phyloP scores from a whole-genome alignment of 2,329 filamentous ascomycete species.

The Purpureocillium lavendulum region DNA sequence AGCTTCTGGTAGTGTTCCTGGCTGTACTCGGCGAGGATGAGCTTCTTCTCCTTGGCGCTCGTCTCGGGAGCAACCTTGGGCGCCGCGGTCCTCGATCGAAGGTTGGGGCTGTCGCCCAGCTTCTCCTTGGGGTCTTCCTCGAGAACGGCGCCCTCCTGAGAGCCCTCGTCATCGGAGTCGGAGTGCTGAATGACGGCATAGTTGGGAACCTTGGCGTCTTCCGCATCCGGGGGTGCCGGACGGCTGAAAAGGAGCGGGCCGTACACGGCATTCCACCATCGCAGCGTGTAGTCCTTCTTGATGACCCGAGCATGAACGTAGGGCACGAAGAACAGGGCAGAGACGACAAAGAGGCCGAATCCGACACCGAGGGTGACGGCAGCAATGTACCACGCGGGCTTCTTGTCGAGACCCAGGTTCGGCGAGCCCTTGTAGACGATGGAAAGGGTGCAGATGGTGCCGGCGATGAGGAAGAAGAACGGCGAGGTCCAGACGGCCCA shows the following conservation, averaged over 20 bases:
- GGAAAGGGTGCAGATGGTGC: constrained; percentile 65
- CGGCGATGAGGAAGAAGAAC: constrained; percentile 70
- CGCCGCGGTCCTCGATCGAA: not conserved
- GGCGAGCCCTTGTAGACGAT: constrained; percentile 78
- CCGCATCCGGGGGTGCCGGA: constrained; percentile 40
- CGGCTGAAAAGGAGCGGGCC: constrained; percentile 60
- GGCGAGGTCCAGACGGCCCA: constrained; percentile 69
- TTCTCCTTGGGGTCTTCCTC: too few relatives aligned
- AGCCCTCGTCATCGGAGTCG: constrained; percentile 25
- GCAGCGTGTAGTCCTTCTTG: constrained; percentile 57
- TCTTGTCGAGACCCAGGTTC: constrained; percentile 54
- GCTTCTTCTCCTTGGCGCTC: constrained; percentile 28
- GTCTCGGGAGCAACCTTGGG: constrained; percentile 23
- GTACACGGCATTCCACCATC: constrained; percentile 52
- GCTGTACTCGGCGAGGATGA: constrained; percentile 33
- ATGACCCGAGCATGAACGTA: constrained; percentile 59
- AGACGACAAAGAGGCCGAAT: constrained; percentile 47
- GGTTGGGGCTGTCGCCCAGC: too few relatives aligned
- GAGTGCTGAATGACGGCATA: constrained; percentile 69
- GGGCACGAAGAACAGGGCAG: constrained; percentile 65
- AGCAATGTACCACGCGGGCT: constrained; percentile 59
- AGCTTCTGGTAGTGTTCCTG: constrained; percentile 54
- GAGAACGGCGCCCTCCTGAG: too few relatives aligned
- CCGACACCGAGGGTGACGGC: constrained; percentile 58
- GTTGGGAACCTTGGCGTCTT: constrained; percentile 56